Conservation (phyloP, 495 filamentous ascomycete species). For the Penicillium soppii region DNA sequence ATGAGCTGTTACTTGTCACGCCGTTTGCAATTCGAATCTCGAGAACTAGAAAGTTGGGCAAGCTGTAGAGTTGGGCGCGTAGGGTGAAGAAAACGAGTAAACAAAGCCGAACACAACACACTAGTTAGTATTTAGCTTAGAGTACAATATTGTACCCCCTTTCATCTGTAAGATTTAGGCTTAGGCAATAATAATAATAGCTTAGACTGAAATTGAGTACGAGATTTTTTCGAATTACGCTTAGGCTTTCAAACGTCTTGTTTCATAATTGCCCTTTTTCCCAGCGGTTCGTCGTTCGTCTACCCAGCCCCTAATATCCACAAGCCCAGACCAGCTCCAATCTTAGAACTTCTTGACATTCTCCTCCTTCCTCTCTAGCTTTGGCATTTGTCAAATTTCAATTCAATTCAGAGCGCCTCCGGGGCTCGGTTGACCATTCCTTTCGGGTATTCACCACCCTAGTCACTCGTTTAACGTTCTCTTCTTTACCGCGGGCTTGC, state of each 20-base stretch:
- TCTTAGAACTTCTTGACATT: slow-evolving; percentile 12
- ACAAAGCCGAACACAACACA: neutral
- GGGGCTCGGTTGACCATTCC: slow-evolving; percentile 23
- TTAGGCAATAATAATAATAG: no score
- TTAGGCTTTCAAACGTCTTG: neutral
- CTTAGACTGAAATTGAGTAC: no score
- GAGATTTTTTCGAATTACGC: slow-evolving; percentile 1
- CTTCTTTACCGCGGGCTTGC: slow-evolving; percentile 24
- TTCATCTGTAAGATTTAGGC: neutral
- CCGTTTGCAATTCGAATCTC: no score
- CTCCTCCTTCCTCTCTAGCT: slow-evolving; percentile 8
- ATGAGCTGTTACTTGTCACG: no score
- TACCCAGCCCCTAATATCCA: slow-evolving; percentile 4
- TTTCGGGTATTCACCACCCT: slow-evolving; percentile 23
- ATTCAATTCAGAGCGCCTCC: slow-evolving; percentile 17
- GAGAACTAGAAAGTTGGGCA: no score
- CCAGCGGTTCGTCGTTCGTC: slow-evolving; percentile 5
- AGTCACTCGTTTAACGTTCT: slow-evolving; percentile 37
- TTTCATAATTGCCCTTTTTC: slow-evolving; percentile 8
- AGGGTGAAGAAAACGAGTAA: neutral
- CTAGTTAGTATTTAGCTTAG: neutral
- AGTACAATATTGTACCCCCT: neutral
- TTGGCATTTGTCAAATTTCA: slow-evolving; percentile 7
- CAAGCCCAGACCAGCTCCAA: slow-evolving; percentile 22
- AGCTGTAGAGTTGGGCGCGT: neutral